These are phyloP conservation scores for Pseudozyma tsukubaensis DNA, from an alignment of 1,284 basidiomycete species.

Conservation along the genomic window DNA sequence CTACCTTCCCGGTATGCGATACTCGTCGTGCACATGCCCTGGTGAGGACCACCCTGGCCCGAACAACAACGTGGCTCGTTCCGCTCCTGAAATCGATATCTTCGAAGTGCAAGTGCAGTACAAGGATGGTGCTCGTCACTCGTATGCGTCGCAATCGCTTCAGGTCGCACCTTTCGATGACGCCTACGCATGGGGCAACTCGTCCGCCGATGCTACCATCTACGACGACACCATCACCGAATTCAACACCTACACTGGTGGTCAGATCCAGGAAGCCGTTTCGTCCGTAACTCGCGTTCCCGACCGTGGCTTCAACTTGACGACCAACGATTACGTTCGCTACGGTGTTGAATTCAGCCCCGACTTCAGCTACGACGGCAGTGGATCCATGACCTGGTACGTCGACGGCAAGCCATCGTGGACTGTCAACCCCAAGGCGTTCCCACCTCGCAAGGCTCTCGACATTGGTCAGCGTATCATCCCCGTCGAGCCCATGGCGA, in stretches of 20 bases:
- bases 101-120: slow-evolving; percentile 73
- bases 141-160: slow-evolving; percentile 65
- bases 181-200: slow-evolving; percentile 58
- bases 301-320: slow-evolving; percentile 54
- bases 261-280: slow-evolving; percentile 66
- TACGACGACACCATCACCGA: slow-evolving; percentile 48
- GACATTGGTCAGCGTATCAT: slow-evolving; percentile 60
- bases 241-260: slow-evolving; percentile 65
- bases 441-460: slow-evolving; percentile 36
- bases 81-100: slow-evolving; percentile 68
- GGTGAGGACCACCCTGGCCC: slow-evolving; percentile 65
- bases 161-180: slow-evolving; percentile 68
- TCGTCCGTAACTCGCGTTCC: slow-evolving; percentile 61
- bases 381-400: slow-evolving; percentile 63
- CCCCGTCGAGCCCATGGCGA: slow-evolving; percentile 65
- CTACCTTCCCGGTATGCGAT: slow-evolving; percentile 63
- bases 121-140: slow-evolving; percentile 45
- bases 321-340: slow-evolving; percentile 37
- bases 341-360: slow-evolving; percentile 68
- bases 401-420: slow-evolving; percentile 65
- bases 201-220: slow-evolving; percentile 47
- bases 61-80: slow-evolving; percentile 60
- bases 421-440: slow-evolving; percentile 51
- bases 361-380: slow-evolving; percentile 56
- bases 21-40: slow-evolving; percentile 60